Base-by-base conservation (phyloP, 768 basidiomycete genomes). In the Cubamyces sp. region DNA sequence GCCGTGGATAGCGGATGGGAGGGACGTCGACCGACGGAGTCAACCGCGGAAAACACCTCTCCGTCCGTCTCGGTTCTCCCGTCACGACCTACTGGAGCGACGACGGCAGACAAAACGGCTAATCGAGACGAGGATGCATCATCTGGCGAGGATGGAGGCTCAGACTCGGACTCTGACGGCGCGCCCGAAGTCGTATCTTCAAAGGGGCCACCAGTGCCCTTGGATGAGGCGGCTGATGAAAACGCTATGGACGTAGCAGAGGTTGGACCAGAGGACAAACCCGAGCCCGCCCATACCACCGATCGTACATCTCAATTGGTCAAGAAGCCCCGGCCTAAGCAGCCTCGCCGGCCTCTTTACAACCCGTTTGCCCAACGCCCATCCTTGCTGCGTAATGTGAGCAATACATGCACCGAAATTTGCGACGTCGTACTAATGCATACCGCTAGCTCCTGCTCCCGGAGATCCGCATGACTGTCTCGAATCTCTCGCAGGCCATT, bases 401-500 rank as follows among this genome's bases (percentile, higher is more conserved):
- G 86, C 75, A 2, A 4, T n/a, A 25, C 7, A 6, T 19, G 3
- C 46, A 25, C 19, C 18, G 18, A 7, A 8, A 55, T 19, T 28
- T 28, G 3, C 14, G 0, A 12, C 11, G 21, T 41, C 63, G 7
- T 54, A 12, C 34, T 30, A 25, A 18, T 16, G 16, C 25, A 6
- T 23, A 57, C 34, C 54, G 7, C 28, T 68, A 95, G 92, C 77
- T 97, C 14, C 81, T 97, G 5, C 77, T 89, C 19, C 91, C 90
- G 14, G 94, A 96, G 71, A 94, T 96, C 41, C 85, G 89, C 28
- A 81, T 91, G 65, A 96, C 95, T 0, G 82, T 95, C 4, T 96
- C 94, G 1, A 95, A 95, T 73, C 80, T 98, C 5, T 94, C 94
- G 0, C 96, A 98, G 73, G 93, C 92, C 5, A 92, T 97, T 65